Conservation (phyloP, 139 green algal species). For the Tetraselmis chui region DNA sequence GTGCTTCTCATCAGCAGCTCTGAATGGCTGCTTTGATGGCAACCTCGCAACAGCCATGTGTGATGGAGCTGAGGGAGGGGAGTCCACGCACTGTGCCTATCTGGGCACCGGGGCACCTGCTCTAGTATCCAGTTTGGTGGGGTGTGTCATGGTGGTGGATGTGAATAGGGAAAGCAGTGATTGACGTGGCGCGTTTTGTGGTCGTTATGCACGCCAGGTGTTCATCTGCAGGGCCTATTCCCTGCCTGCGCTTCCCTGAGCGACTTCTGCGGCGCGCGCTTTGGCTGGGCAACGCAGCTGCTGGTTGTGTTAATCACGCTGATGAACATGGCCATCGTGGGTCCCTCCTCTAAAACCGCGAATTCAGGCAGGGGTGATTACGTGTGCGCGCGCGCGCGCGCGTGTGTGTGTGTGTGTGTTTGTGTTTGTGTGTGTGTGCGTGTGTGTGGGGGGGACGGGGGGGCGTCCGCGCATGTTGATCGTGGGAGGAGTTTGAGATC, state of each 20-base stretch:
- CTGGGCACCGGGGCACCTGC: background rate
- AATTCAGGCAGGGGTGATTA: too few relatives aligned
- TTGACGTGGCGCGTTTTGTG: too few relatives aligned
- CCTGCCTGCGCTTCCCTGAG: background rate
- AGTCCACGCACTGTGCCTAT: background rate
- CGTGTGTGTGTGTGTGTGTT: too few relatives aligned
- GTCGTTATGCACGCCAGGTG: too few relatives aligned
- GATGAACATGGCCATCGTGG: background rate
- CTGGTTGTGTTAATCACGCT: background rate
- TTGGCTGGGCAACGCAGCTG: background rate
- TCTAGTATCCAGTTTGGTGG: background rate
- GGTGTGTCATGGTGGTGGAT: background rate
- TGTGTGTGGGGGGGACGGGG: too few relatives aligned
- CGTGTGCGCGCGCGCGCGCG: too few relatives aligned
- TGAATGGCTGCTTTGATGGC: too few relatives aligned
- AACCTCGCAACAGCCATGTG: too few relatives aligned
- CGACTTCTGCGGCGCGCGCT: background rate
- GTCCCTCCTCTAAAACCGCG: too few relatives aligned
- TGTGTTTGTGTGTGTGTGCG: too few relatives aligned
- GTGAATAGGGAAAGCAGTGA: constrained; percentile 3
- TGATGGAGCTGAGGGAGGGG: constrained; percentile 18
- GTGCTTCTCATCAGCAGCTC: too few relatives aligned
- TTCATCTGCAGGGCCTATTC: background rate
- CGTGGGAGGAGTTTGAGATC: constrained; percentile 7
- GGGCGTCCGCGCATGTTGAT: constrained; percentile 50